Percentiles rank a stretch among this genome's conserved stretches.
Conservation (phyloP, 2,329 filamentous ascomycete species). For the Stagonosporopsis vannaccii region DNA sequence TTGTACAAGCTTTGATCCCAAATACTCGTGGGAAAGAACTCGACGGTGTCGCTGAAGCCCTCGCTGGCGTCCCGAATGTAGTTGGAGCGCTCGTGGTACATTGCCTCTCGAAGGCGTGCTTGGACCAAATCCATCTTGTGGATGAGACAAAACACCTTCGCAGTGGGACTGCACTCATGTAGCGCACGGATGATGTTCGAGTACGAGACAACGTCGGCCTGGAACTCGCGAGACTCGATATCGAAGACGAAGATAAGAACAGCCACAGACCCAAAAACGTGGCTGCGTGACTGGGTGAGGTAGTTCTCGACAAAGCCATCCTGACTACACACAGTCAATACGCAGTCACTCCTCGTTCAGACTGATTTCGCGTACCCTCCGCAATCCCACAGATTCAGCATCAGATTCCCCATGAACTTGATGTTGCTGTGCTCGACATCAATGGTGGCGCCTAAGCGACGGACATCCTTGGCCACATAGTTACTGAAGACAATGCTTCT, state of each 20-base stretch:
- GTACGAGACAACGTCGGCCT: constrained; percentile 92
- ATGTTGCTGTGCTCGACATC: constrained; percentile 98
- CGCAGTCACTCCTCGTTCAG: neutral
- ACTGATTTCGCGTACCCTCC: constrained; percentile 68
- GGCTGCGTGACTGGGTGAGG: constrained; percentile 90
- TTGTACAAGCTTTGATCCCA: constrained; percentile 99
- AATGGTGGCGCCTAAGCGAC: constrained; percentile 91
- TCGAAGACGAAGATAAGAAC: constrained; percentile 99
- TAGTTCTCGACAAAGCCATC: constrained; percentile 99
- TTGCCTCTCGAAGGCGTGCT: constrained; percentile 75
- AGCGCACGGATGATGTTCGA: constrained; percentile 88
- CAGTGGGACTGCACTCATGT: constrained; percentile 79
- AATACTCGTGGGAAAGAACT: constrained; percentile 93
- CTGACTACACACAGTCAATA: constrained; percentile 65
- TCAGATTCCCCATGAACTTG: constrained; percentile 97
- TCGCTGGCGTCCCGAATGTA: constrained; percentile 79
- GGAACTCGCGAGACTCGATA: constrained; percentile 93
- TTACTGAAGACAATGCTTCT: constrained; percentile 99
- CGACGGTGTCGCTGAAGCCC: constrained; percentile 69
- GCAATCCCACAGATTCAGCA: constrained; percentile 98
- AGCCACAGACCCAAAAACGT: constrained; percentile 95
- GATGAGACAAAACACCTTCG: constrained; percentile 91
- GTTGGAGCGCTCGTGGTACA: constrained; percentile 84
- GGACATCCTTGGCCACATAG: constrained; percentile 95
- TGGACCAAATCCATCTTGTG: constrained; percentile 99